Conservation (phyloP, 2,329 filamentous ascomycete genomes). For the Anisogramma anomala region DNA sequence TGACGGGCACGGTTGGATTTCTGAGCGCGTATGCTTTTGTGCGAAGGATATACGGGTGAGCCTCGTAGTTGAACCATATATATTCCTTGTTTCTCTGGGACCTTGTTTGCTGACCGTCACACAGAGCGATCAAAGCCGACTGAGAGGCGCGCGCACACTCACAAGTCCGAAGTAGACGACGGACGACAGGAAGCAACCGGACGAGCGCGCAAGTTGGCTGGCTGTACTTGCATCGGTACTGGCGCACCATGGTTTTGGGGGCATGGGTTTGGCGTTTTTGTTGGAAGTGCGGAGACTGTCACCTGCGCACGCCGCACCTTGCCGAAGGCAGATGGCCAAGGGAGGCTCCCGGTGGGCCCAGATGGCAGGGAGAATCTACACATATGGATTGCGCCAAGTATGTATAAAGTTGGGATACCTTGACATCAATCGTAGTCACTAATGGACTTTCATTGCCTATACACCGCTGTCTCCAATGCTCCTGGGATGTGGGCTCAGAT, state of each 20-base stretch:
- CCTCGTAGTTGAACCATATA: slow-evolving; percentile 10
- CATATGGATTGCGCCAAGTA: not conserved
- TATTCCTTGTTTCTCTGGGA: not conserved
- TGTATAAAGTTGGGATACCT: slow-evolving; percentile 12
- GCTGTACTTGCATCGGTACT: slow-evolving; percentile 10
- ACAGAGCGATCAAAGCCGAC: slow-evolving; percentile 41
- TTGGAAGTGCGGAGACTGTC: not conserved
- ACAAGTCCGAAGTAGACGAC: not conserved
- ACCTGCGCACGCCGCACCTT: not conserved
- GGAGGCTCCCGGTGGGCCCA: not conserved
- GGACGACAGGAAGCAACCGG: not conserved
- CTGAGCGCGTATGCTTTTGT: slow-evolving; percentile 76
- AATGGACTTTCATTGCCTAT: slow-evolving; percentile 3
- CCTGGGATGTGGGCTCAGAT: not conserved
- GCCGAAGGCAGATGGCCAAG: not conserved
- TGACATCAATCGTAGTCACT: slow-evolving; percentile 9
- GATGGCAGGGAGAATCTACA: not conserved
- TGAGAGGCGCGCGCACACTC: slow-evolving; percentile 21
- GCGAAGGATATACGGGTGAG: slow-evolving; percentile 68
- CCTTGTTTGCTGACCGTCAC: slow-evolving; percentile 11
- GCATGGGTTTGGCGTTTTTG: slow-evolving; percentile 6
- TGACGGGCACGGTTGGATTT: slow-evolving; percentile 77
- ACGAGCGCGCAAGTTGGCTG: not conserved
- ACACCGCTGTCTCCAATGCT: not conserved
- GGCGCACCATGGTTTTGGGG: slow-evolving; percentile 5